phyloP scores from a whole-genome alignment of 1,284 basidiomycete genomes.

The Ceratobasidium sp. region DNA sequence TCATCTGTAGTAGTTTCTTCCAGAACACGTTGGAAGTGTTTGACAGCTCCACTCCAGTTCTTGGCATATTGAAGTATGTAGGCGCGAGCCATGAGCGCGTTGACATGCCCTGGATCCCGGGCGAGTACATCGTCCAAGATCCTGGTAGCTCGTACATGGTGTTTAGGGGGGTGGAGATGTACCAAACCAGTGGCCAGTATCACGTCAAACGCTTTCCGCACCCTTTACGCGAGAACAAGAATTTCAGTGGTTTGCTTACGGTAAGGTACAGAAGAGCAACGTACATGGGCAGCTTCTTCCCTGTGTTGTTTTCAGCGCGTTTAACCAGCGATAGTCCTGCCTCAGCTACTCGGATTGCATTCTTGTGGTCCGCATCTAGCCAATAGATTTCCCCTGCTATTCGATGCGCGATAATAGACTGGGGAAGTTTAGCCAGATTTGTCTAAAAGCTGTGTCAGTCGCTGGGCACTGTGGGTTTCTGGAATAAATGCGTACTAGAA shows the following conservation, averaged over 20 bases:
- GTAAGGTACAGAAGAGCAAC: conserved; percentile 41
- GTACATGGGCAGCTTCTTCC: conserved; percentile 62
- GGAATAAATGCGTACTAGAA: conserved; percentile 46
- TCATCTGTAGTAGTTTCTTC: conserved; percentile 60
- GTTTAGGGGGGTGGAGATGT: conserved; percentile 88
- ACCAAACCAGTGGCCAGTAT: conserved; percentile 79
- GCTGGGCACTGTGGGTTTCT: neutral
- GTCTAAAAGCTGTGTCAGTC: conserved; percentile 17
- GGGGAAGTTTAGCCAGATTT: conserved; percentile 33
- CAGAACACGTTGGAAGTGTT: conserved; percentile 65
- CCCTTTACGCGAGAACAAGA: conserved; percentile 59
- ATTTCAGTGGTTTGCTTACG: neutral
- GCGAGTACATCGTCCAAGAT: conserved; percentile 79
- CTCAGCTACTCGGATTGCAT: conserved; percentile 76
- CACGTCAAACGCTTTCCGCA: conserved; percentile 69
- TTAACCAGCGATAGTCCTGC: conserved; percentile 70
- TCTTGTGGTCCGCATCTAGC: conserved; percentile 79
- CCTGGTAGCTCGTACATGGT: conserved; percentile 81
- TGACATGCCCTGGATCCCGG: conserved; percentile 69
- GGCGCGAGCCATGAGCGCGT: conserved; percentile 78
- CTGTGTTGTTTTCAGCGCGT: conserved; percentile 68
- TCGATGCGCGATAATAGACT: conserved; percentile 78
- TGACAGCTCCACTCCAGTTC: conserved; percentile 77
- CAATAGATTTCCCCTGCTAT: conserved; percentile 79
- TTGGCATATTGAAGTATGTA: conserved; percentile 73